Conservation (phyloP, 305 asterid species). For the Fraxinus angustifolia region DNA sequence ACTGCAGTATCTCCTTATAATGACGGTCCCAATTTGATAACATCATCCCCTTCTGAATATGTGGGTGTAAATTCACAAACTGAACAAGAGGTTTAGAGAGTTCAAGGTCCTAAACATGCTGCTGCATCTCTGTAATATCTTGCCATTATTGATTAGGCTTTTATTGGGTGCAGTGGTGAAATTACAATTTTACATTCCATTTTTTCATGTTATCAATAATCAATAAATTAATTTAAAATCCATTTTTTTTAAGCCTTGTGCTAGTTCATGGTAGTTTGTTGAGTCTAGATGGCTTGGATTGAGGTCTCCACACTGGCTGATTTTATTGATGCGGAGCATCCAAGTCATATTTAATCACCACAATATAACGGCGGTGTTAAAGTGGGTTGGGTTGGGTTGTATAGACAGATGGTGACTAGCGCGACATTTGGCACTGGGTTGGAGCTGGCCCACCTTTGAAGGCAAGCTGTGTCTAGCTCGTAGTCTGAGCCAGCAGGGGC, state of each 20-base stretch:
- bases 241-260: not conserved
- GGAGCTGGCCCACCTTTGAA: not conserved
- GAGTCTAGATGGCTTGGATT: not conserved
- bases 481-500: not conserved
- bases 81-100: constrained; percentile 34
- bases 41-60: constrained; percentile 41
- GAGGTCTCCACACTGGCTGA: not conserved
- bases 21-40: constrained; percentile 30
- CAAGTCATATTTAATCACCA: not conserved
- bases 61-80: constrained; percentile 53
- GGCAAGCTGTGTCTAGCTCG: not conserved
- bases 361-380: not conserved
- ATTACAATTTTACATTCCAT: constrained; percentile 25
- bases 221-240: not conserved
- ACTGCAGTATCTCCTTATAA: constrained; percentile 30
- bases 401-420: not conserved
- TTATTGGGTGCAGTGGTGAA: constrained; percentile 39
- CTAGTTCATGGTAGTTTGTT: not conserved
- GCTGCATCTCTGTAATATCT: constrained; percentile 48
- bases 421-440: not conserved
- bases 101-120: constrained; percentile 31
- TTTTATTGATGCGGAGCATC: not conserved
- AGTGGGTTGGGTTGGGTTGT: not conserved
- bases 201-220: not conserved
- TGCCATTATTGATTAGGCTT: constrained; percentile 39